Base-by-base conservation (phyloP, 2,329 filamentous ascomycete species). In the Scedosporium dehoogii region DNA sequence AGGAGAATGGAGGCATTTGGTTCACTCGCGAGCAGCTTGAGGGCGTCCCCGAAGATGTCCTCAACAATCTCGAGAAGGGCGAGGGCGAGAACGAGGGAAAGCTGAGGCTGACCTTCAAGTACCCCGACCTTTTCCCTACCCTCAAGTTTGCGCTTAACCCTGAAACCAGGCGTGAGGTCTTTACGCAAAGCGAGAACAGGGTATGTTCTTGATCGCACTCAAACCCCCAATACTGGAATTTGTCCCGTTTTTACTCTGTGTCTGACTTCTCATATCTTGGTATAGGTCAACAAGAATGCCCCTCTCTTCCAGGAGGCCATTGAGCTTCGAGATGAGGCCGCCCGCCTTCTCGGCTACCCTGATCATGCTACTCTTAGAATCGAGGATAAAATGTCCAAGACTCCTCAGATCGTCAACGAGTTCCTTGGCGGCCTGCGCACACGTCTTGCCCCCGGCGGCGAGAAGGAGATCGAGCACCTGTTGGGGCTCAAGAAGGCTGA, bases 331-430 rank as follows among this genome's bases (percentile, higher is more conserved):
- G 89, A 93, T 68, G 89, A 93, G 73, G 87, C 85, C 18, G 91
- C 90, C 12, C 84, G 88, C 60, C 79, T 93, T 58, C 79, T 93
- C 1, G 89, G 89, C 12, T 94, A 92, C 73, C 81, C 84, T 5
- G 85, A 91, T 70, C 89, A 93, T 71, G 90, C 90, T 18, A 82
- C 86, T 58, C 87, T 92, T 73, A 79, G 84, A 57, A 87, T 94
- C 46, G 89, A 92, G 70, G 85, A 90, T 69, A 93, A 92, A 81
- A 94, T 94, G 90, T 89, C 90, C 57, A 92, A 92, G 79, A 86
- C 81, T 1, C 82, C 88, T 1, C 81, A 85, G 69, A 88, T 83
- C 0, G 90, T 94, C 10, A 82, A 88, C 66, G 81, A 85, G 60
- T 93, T 94, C 73, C 76, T 94, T 6, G 81, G 78, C 4, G 89